Percentiles rank a stretch among this genome's conserved stretches.
Conservation (phyloP, 1,139 yeast genomes). For the Insectozyma bohioensis region DNA sequence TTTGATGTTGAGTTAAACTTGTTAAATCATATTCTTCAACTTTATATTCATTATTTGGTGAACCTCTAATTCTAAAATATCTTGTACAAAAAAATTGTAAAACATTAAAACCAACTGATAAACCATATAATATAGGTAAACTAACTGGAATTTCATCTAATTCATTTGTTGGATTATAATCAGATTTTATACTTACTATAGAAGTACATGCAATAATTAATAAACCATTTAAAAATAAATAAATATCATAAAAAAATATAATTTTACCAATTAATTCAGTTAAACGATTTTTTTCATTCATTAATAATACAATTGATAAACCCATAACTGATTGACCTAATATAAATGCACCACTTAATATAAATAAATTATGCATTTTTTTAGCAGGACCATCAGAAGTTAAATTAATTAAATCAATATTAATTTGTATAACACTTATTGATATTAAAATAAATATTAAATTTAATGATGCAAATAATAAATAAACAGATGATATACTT, state of each 20-base stretch:
- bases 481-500: slow-evolving; percentile 13
- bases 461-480: slow-evolving; percentile 15
- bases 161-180: slow-evolving; percentile 7
- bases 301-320: slow-evolving; percentile 11
- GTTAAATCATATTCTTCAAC: slow-evolving; percentile 36
- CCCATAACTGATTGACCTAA: slow-evolving; percentile 18
- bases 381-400: slow-evolving; percentile 11
- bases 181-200: slow-evolving; percentile 11
- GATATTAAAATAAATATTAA: slow-evolving; percentile 17
- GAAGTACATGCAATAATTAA: slow-evolving; percentile 12
- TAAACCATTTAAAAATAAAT: slow-evolving; percentile 6
- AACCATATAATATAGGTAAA: slow-evolving; percentile 16
- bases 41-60: slow-evolving; percentile 17
- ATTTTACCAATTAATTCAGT: slow-evolving; percentile 17
- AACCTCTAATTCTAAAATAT: slow-evolving; percentile 15
- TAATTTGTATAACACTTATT: slow-evolving; percentile 17
- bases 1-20: slow-evolving; percentile 25
- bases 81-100: slow-evolving; percentile 16
- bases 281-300: slow-evolving; percentile 18
- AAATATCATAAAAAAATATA: slow-evolving; percentile 14
- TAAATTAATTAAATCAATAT: slow-evolving; percentile 11
- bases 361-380: slow-evolving; percentile 17
- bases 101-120: slow-evolving; percentile 11
- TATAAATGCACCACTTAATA: slow-evolving; percentile 15
- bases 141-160: slow-evolving; percentile 14